Base-by-base conservation (phyloP, 2,329 filamentous ascomycete species). In the Colletotrichum abscissum region DNA sequence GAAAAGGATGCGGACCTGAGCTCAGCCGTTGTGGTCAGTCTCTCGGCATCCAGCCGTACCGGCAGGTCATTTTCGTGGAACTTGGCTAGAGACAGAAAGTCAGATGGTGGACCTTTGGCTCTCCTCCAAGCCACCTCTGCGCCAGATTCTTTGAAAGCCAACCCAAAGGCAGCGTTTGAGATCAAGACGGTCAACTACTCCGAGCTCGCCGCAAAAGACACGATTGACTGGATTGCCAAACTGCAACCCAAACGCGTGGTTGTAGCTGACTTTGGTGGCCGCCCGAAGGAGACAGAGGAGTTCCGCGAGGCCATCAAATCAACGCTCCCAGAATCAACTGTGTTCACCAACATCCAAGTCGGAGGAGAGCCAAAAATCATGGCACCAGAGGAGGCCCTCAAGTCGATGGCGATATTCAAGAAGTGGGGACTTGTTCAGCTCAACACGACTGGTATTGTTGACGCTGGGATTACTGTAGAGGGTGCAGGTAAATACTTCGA, bases 11-110 rank as follows among this genome's bases (percentile, higher is more conserved):
- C 78, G 2, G 81, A 84, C 28, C 67, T 85, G 0, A 67, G 76
- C 2, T 79, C 75, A 8, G 80, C 82, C 5, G 78, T 84, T 2
- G 71, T 85, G 3, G 72, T 81, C 19, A 79, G 73, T 62, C 73
- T 82, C 3, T 77, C 75, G 0, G 79, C 80, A 2, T 79, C 80
- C 3, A 79, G 76, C 19, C 81, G 81, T 67, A 81, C 79, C 1
- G 80, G 76, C 11, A 74, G 78, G 12, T 46, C 75, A n/a, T 76
- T 80, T 46, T 72, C 76, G 4, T 81, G 78, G 75, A 74, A 78
- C 54, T 35, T 80, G 8, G 73, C 76, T 19, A 69, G 74, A 1
- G 73, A 78, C 46, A 59, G 76, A 5, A 66, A 62, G 38, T 24
- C 71, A 16, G 19, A 1, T 2, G 65, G 64, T 0, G 76, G 71